Evolutionary conservation across 768 basidiomycete genomes (phyloP).

Genomic region (Suillus bovinus): DNA sequence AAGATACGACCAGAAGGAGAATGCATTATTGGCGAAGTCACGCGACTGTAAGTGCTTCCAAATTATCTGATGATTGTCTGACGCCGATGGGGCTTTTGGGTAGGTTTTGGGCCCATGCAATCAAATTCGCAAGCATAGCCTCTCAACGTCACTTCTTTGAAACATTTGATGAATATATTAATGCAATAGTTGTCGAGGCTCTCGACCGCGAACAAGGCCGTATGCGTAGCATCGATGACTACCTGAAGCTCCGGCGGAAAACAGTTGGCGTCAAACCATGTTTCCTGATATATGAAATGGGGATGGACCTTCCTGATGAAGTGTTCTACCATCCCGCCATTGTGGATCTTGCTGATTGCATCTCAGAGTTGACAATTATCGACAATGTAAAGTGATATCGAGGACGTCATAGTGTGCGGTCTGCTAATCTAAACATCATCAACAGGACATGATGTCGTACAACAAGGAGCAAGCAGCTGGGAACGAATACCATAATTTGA

Average conservation of each 20-base stretch:
- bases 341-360: constrained; percentile 8
- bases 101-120: constrained; percentile 13
- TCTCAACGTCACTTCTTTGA: background rate
- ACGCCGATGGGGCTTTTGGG: background rate
- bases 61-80: constrained; percentile 20
- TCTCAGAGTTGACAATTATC: constrained; percentile 22
- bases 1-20: constrained; percentile 3
- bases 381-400: constrained; percentile 22
- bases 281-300: constrained; percentile 31
- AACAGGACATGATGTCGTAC: constrained; percentile 39
- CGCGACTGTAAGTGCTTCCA: constrained; percentile 20
- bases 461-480: constrained; percentile 36
- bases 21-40: constrained; percentile 11
- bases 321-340: constrained; percentile 28
- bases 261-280: constrained; percentile 32
- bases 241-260: constrained; percentile 32
- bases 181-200: constrained; percentile 3
- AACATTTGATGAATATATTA: constrained; percentile 1
- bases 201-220: constrained; percentile 13
- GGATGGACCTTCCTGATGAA: constrained; percentile 33
- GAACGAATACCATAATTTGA: constrained; percentile 32
- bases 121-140: background rate
- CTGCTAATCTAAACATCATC: background rate
- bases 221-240: constrained; percentile 29
- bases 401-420: background rate